Evolutionary conservation across 2,329 filamentous ascomycete genomes (phyloP), one percentile per base, ranked within the genome.

Genomic region (Fusarium sp.): DNA sequence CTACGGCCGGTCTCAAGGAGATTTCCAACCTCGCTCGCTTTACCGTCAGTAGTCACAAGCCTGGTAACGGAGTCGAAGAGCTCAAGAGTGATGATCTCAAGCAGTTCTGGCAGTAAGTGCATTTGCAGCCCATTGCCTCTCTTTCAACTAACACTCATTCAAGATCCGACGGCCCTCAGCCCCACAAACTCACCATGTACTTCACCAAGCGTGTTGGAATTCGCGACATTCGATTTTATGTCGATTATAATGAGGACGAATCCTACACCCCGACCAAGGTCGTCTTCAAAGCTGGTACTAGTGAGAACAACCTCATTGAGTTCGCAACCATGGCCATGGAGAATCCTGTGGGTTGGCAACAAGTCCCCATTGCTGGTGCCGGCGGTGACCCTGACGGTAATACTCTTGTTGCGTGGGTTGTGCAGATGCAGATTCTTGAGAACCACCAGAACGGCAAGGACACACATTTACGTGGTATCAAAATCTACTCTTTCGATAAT

Each of bases 401-500:
- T 74, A 92, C 95, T 2, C 87, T 98, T 20, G 90, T 95, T 65
- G 94, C 93, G 18, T 97, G 95, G 82, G 89, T 98, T 30, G 86
- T 99, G 29, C 95, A 98, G 80, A 90, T 98, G 76, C 90, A 92
- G 72, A 91, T 99, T 51, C 88, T 95, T 54, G 96, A 98, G 82
- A 99, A 99, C 77, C 96, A 99, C 79, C 96, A 99, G 82, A 99
- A 99, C 79, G 96, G 96, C 70, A 99, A 99, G 80, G 96, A 99
- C 79, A 99, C 96, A n/a, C 96, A 99, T 84, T 87, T 99, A 25
- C 88, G 96, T 18, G 95, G 94, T 3, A 88, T 99, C 79, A 97
- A 97, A 82, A 91, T 98, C 12, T 99, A 89, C 72, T 88, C 88
- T 2, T 81, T 88, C 20, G 86, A 88, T 66, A 81, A 83, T 29